These are phyloP conservation scores for Penicillium janthinellum DNA, from an alignment of 2,329 filamentous ascomycete genomes.

Conservation along the genomic window DNA sequence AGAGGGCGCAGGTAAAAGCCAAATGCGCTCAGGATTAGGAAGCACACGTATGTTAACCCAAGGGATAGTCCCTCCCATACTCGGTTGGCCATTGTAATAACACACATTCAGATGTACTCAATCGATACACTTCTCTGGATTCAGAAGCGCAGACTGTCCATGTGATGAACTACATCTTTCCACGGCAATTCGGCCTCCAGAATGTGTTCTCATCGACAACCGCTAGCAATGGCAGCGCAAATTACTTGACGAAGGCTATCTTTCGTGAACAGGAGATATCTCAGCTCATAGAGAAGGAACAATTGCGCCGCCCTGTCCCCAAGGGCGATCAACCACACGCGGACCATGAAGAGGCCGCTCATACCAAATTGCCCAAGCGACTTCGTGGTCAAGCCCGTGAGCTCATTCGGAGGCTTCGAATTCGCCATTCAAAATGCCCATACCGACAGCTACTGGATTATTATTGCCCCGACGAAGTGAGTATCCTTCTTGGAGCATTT, in stretches of 20 bases:
- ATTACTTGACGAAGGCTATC: slow-evolving; percentile 68
- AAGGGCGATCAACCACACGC: neutral
- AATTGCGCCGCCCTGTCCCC: slow-evolving; percentile 1
- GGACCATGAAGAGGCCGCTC: slow-evolving; percentile 8
- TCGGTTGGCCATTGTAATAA: neutral
- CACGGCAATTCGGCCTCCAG: slow-evolving; percentile 82
- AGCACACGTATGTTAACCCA: slow-evolving; percentile 70
- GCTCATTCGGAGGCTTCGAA: slow-evolving; percentile 69
- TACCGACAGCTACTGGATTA: slow-evolving; percentile 77
- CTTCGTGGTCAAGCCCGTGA: slow-evolving; percentile 64
- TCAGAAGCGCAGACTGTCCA: slow-evolving; percentile 61
- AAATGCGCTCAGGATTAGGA: slow-evolving; percentile 69
- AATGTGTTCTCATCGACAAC: slow-evolving; percentile 83
- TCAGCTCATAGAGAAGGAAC: slow-evolving; percentile 20
- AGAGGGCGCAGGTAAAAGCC: slow-evolving; percentile 66
- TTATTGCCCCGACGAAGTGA: slow-evolving; percentile 69
- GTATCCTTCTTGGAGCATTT: slow-evolving; percentile 17
- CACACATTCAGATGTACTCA: slow-evolving; percentile 69
- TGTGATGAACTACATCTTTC: slow-evolving; percentile 91
- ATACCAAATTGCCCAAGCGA: slow-evolving; percentile 42
- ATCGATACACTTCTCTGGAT: slow-evolving; percentile 59
- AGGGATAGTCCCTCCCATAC: too few species aligned
- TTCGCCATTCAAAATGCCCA: slow-evolving; percentile 71
- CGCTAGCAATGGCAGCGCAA: slow-evolving; percentile 66
- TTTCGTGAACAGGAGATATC: slow-evolving; percentile 79